Percentiles rank a stretch among this genome's conserved stretches.
These are phyloP conservation scores for Globisporangium acanthophoron DNA, from an alignment of 352 stramenopile genomes.

Conservation along the genomic window DNA sequence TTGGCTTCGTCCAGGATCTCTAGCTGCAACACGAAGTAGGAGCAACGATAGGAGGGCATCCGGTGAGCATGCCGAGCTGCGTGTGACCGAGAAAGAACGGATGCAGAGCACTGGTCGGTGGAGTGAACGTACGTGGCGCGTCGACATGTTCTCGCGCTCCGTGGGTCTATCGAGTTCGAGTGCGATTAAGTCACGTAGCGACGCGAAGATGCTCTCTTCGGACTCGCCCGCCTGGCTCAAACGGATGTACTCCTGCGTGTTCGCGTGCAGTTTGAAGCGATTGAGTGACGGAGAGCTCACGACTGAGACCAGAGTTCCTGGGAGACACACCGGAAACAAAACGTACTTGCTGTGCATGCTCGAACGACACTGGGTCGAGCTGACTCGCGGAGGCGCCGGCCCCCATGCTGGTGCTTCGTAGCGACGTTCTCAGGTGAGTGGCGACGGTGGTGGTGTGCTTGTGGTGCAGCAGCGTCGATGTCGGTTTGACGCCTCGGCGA, in stretches of 20 bases:
- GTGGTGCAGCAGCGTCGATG: too few relatives aligned
- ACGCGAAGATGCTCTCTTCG: conserved; percentile 36
- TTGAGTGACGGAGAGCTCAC: not conserved
- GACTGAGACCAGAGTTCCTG: not conserved
- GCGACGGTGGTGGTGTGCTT: too few relatives aligned
- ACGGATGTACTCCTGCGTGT: conserved; percentile 27
- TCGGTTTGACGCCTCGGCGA: too few relatives aligned
- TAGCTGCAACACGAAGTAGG: conserved; percentile 1
- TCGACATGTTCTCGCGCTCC: conserved; percentile 2
- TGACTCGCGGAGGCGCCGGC: conserved; percentile 8
- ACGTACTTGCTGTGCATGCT: conserved; percentile 5
- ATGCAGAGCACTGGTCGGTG: too few relatives aligned
- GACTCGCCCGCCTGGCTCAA: conserved; percentile 27
- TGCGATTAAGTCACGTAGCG: conserved; percentile 29
- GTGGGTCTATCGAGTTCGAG: conserved; percentile 12
- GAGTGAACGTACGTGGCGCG: not conserved
- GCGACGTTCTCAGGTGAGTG: too few relatives aligned
- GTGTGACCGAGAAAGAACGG: too few relatives aligned
- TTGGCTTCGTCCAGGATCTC: not conserved
- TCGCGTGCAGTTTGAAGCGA: not conserved
- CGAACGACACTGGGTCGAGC: conserved; percentile 6
- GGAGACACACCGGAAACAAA: not conserved
- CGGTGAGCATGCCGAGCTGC: too few relatives aligned
- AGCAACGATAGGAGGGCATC: too few relatives aligned
- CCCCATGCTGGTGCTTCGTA: conserved; percentile 3